Evolutionary conservation across 768 basidiomycete genomes (phyloP), one percentile per base, ranked within the genome.

Genomic region (Hygrocybe coccinea): DNA sequence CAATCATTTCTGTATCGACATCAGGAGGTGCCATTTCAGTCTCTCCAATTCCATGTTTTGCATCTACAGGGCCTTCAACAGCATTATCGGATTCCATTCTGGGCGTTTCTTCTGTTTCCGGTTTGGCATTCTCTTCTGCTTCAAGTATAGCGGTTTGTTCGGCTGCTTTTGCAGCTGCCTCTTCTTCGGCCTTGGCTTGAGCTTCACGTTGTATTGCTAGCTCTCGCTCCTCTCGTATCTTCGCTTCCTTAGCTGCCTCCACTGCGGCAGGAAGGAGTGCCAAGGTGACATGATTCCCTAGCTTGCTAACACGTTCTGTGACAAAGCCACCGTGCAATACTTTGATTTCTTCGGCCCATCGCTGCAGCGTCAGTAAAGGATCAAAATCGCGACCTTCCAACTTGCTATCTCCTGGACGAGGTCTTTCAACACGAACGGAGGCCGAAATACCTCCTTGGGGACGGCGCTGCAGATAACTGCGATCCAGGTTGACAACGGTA

Each of bases 271-370:
- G 95, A 33, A 95, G 77, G 34, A 97, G 74, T 4, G 84, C 80
- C 35, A 94, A 70, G 21, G 81, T 69, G 46, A 92, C 74, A 64
- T 94, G 90, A 61, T 87, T 86, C 24, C 76, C 74, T 12, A 97
- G 65, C 61, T 83, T 89, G 21, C 70, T 75, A 17, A 83, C 76
- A 17, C 91, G 80, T 55, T 89, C 85, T 10, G 78, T 69, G 8
- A 85, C 81, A 56, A 87, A 87, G 59, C 84, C 84, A 14, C 89
- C 86, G 55, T 92, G 85, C 21, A 90, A 71, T 33, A 90, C 84
- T 64, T 88, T 90, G 57, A 82, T 84, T 68, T 95, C 94, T 65
- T 95, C 93, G 1, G 81, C 74, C 95, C 95, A 97, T 55, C 95
- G 82, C 63, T 91, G 89, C 29, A 86, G 66, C 1, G 94, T 95